Evolutionary conservation across 2,329 filamentous ascomycete genomes (phyloP), one percentile per base, ranked within the genome.

Genomic region (Epichloe sibirici): DNA sequence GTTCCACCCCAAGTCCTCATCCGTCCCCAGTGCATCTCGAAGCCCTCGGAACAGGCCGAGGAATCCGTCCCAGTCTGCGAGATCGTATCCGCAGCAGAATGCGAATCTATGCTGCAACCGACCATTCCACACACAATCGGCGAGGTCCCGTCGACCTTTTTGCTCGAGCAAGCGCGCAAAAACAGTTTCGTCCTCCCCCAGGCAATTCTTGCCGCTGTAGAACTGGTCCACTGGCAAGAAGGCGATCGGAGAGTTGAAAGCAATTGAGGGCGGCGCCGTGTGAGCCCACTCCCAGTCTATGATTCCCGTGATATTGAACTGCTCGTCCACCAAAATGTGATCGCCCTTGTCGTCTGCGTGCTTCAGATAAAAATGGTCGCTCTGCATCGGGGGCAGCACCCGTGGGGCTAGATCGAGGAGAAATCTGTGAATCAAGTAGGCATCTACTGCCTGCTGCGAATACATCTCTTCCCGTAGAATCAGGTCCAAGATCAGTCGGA

Each of bases 51-150:
- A 21, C 17, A 21, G 17, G 17, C 17, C 17, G 17, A 21, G 17
- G 17, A 21, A 73, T 15, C 70, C 68, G 13, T 69, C 61, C 70
- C 69, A 73, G 58, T 73, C 69, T n/a, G 47, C 57, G 28, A 71
- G 64, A 57, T 72, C 62, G 53, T 71, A 71, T 12, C 68, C 67
- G 50, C 66, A 71, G 59, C 69, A 73, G 57, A 73, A 73, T 48
- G 59, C 56, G 50, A 73, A 68, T 15, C 62, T 56, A 54, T 72
- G 70, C 54, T 70, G 62, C 23, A 71, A 39, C 39, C 67, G 63
- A 13, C 70, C 70, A 11, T 67, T 62, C 53, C 62, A 58, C 40
- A 74, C 67, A 57, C 61, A 62, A 4, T 48, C 51, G n/a, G 66
- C 70, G 42, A 74, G 61, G 47, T 69, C 64, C 15, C 38, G 46